Percentiles rank a stretch among this genome's conserved stretches.
Conservation (phyloP, 1,284 basidiomycete genomes). For the Sphagnurus paluster region DNA sequence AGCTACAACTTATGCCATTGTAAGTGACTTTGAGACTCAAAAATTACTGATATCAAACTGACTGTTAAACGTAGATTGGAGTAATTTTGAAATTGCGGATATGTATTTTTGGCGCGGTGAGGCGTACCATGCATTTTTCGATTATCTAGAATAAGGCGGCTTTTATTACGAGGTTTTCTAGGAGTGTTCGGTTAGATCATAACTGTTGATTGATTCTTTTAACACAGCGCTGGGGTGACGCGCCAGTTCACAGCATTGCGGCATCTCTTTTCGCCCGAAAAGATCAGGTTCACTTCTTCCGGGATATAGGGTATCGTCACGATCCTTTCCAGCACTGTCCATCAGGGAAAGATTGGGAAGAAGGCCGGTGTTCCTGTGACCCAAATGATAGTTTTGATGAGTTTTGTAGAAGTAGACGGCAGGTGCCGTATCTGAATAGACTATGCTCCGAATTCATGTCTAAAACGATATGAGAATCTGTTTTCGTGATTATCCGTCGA, state of each 20-base stretch:
- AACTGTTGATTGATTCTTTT: constrained; percentile 3
- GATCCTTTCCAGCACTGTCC: constrained; percentile 85
- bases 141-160: constrained; percentile 87
- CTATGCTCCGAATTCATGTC: no score
- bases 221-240: constrained; percentile 82
- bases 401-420: constrained; percentile 21
- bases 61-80: constrained; percentile 63
- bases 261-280: constrained; percentile 80
- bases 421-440: no score
- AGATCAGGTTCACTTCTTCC: constrained; percentile 84
- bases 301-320: constrained; percentile 64
- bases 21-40: constrained; percentile 37
- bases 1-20: constrained; percentile 89
- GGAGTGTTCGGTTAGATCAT: constrained; percentile 6
- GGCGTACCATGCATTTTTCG: constrained; percentile 85
- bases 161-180: constrained; percentile 94
- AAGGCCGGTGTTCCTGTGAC: constrained; percentile 73
- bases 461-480: no score
- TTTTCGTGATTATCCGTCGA: no score
- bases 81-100: constrained; percentile 88
- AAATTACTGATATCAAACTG: neutral
- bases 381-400: constrained; percentile 62
- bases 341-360: constrained; percentile 53
- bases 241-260: constrained; percentile 87
- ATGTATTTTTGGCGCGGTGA: constrained; percentile 83